Evolutionary conservation across 768 basidiomycete species (phyloP).

Genomic region (Hypsizygus marmoreus): DNA sequence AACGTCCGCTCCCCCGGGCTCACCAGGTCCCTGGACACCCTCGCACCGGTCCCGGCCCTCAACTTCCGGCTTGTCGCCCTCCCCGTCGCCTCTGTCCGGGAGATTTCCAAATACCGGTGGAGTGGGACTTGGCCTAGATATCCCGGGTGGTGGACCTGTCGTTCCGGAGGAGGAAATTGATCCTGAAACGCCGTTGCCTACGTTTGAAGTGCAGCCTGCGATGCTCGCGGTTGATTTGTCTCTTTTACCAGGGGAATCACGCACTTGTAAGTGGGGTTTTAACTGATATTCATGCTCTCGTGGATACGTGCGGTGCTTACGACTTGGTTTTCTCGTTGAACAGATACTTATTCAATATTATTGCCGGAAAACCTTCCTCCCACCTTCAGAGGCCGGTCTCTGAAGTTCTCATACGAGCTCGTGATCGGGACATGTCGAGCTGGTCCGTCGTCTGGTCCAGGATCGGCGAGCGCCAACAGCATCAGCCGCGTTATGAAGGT

Average conservation of each 20-base stretch:
- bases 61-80: conserved; percentile 8
- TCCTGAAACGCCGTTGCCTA: conserved; percentile 72
- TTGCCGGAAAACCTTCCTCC: conserved; percentile 87
- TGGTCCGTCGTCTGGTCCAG: conserved; percentile 32
- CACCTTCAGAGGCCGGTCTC: conserved; percentile 81
- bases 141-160: conserved; percentile 11
- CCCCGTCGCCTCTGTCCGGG: conserved; percentile 15
- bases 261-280: conserved; percentile 63
- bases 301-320: too few relatives aligned
- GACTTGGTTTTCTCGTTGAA: background rate
- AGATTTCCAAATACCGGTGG: conserved; percentile 13
- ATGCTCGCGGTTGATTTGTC: conserved; percentile 89
- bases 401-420: conserved; percentile 88
- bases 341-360: conserved; percentile 78
- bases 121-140: conserved; percentile 23
- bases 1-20: conserved; percentile 13
- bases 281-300: background rate
- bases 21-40: conserved; percentile 8
- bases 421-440: conserved; percentile 86
- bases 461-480: conserved; percentile 45
- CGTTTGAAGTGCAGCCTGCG: conserved; percentile 80
- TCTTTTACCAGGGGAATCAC: conserved; percentile 81
- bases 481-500: conserved; percentile 84
- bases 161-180: conserved; percentile 49
- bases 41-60: conserved; percentile 7